These are phyloP conservation scores for Exsudoporus frostii DNA, from an alignment of 768 basidiomycete genomes.

Conservation along the genomic window DNA sequence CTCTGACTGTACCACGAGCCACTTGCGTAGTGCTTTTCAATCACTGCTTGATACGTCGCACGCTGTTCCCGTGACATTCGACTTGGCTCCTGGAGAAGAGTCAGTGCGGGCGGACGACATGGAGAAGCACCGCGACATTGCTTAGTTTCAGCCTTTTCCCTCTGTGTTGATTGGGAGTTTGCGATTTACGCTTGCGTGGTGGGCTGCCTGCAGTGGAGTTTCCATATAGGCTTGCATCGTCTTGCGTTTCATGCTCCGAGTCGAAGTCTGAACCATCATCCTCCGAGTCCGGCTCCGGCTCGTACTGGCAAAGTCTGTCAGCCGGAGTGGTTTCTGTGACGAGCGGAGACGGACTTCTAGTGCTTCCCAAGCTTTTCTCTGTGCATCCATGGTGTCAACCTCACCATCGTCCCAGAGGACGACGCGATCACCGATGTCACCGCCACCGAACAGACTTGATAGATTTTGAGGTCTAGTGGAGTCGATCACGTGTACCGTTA, in stretches of 20 bases:
- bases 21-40: conserved; percentile 79
- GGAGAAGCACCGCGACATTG: conserved; percentile 33
- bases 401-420: conserved; percentile 93
- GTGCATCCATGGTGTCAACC: conserved; percentile 63
- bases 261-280: conserved; percentile 45
- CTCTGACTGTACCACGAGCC: conserved; percentile 91
- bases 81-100: conserved; percentile 39
- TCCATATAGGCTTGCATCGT: conserved; percentile 38
- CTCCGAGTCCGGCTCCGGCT: conserved; percentile 72
- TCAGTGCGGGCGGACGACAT: not conserved
- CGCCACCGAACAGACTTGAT: conserved; percentile 75
- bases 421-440: conserved; percentile 65
- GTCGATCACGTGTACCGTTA: conserved; percentile 91
- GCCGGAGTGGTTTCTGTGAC: not conserved
- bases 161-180: conserved; percentile 35
- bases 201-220: conserved; percentile 38
- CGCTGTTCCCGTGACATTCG: conserved; percentile 72
- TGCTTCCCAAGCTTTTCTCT: conserved; percentile 81
- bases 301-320: conserved; percentile 50
- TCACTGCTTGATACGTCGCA: conserved; percentile 52
- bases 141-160: conserved; percentile 62
- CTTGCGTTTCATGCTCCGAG: conserved; percentile 44
- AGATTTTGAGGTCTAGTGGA: conserved; percentile 89
- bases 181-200: conserved; percentile 48
- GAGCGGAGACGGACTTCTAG: conserved; percentile 57